Percentiles rank a stretch among this genome's conserved stretches.
These are phyloP conservation scores for Tympanopsis confertula DNA, from an alignment of 2,329 filamentous ascomycete species.

Conservation along the genomic window DNA sequence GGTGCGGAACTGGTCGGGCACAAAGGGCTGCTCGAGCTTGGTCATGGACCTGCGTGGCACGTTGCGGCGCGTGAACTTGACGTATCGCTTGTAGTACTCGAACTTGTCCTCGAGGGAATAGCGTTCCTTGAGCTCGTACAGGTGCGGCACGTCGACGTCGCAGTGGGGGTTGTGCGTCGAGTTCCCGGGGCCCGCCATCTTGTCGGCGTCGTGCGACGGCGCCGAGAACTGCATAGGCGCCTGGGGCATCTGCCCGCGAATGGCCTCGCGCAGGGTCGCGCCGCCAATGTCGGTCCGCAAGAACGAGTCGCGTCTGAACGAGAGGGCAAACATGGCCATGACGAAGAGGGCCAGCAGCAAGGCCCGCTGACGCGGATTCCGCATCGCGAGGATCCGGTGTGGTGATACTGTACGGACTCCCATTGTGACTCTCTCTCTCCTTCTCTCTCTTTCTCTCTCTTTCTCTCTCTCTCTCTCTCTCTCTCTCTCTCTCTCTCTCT, in stretches of 20 bases:
- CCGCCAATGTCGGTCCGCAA: not conserved
- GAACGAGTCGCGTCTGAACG: not conserved
- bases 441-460: too few relatives aligned
- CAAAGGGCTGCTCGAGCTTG: constrained; percentile 32
- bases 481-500: too few relatives aligned
- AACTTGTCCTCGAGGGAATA: constrained; percentile 36
- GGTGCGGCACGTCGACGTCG: constrained; percentile 31
- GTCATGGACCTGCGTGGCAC: constrained; percentile 38
- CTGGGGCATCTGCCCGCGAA: not conserved
- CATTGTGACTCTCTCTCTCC: too few relatives aligned
- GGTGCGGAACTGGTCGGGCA: constrained; percentile 31
- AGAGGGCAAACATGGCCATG: not conserved
- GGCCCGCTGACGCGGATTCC: not conserved
- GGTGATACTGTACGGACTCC: not conserved
- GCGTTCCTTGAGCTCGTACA: constrained; percentile 30
- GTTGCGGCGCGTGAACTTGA: constrained; percentile 36
- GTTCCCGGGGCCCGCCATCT: too few relatives aligned
- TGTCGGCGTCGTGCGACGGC: not conserved
- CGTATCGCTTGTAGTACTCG: constrained; percentile 43
- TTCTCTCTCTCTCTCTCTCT: too few relatives aligned
- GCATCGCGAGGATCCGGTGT: not conserved
- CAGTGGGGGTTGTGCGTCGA: constrained; percentile 23
- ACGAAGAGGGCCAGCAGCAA: not conserved
- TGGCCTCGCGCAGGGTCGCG: not conserved
- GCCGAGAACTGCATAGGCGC: too few relatives aligned